Percentiles rank a stretch among this genome's conserved stretches.
Conservation (phyloP, 2,329 filamentous ascomycete species). For the Diplodia scrobiculata region DNA sequence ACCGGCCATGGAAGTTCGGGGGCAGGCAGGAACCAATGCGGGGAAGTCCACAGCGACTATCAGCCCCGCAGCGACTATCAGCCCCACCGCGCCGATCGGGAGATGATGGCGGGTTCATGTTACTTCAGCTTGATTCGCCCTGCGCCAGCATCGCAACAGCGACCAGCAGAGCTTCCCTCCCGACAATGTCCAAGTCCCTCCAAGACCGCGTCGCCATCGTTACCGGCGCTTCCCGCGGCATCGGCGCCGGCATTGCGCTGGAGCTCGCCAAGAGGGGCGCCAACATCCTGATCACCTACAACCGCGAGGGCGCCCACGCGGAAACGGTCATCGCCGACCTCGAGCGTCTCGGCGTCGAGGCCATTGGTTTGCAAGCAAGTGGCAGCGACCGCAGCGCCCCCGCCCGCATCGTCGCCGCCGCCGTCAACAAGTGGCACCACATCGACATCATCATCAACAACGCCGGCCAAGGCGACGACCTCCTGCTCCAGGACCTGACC, state of each 20-base stretch:
- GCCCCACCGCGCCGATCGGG: too few relatives aligned
- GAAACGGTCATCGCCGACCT: background rate
- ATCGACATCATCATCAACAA: conserved; percentile 30
- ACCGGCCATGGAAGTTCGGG: too few relatives aligned
- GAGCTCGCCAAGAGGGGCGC: background rate
- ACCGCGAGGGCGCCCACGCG: background rate
- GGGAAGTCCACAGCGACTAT: too few relatives aligned
- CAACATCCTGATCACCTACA: background rate
- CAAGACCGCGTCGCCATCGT: too few relatives aligned
- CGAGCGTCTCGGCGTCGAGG: conserved; percentile 28
- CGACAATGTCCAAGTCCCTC: too few relatives aligned
- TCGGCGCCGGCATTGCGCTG: background rate
- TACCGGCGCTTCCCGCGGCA: background rate
- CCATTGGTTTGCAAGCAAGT: conserved; percentile 43
- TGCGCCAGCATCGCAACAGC: too few relatives aligned
- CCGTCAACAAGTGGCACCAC: conserved; percentile 28
- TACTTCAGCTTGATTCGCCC: too few relatives aligned
- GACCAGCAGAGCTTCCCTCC: too few relatives aligned
- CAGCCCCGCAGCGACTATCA: too few relatives aligned
- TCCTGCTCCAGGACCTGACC: background rate
- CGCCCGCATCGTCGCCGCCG: conserved; percentile 43
- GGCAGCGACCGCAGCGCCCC: conserved; percentile 42
- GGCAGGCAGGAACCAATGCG: too few relatives aligned
- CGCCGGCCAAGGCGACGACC: background rate
- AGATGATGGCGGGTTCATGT: too few relatives aligned